phyloP scores from a whole-genome alignment of 2,329 filamentous ascomycete genomes.

The Calonectria naviculata region DNA sequence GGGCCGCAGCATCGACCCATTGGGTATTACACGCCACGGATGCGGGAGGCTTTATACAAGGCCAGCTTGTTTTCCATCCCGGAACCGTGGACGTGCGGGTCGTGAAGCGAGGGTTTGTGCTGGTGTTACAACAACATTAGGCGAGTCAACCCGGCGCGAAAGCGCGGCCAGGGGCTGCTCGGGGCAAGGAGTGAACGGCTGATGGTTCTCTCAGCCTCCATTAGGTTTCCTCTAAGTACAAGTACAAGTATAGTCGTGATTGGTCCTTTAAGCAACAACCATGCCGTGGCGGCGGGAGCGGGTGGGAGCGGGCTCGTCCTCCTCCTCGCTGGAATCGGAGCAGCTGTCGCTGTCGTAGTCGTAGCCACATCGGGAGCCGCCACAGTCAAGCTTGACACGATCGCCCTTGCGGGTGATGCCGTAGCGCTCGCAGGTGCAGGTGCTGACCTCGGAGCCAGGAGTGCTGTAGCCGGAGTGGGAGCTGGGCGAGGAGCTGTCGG shows the following conservation, averaged over 20 bases:
- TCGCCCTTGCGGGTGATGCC: conserved; percentile 94
- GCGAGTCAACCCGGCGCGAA: conserved; percentile 44
- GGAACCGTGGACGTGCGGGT: conserved; percentile 41
- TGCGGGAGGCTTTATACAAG: conserved; percentile 46
- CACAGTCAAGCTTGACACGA: conserved; percentile 96
- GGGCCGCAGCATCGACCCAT: conserved; percentile 67
- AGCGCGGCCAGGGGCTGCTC: conserved; percentile 37
- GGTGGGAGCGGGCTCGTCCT: conserved; percentile 55
- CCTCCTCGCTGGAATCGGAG: conserved; percentile 73
- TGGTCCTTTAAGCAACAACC: conserved; percentile 58
- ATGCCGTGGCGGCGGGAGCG: conserved; percentile 73
- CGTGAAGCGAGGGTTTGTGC: conserved; percentile 40
- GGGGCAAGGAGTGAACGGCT: conserved; percentile 49
- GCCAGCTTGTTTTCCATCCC: conserved; percentile 57
- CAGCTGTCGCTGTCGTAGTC: conserved; percentile 76
- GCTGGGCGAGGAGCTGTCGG: conserved; percentile 79
- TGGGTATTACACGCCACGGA: conserved; percentile 46
- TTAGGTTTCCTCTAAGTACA: conserved; percentile 36
- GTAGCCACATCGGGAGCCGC: conserved; percentile 88
- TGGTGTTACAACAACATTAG: conserved; percentile 40
- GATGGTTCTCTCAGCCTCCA: conserved; percentile 42
- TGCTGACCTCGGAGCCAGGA: conserved; percentile 78
- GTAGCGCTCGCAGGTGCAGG: conserved; percentile 95
- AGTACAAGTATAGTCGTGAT: conserved; percentile 39
- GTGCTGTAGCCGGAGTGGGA: conserved; percentile 84